Evolutionary conservation across 352 stramenopile species (phyloP), one percentile per base, ranked within the genome.

Genomic region (Blastocystis hominis): DNA sequence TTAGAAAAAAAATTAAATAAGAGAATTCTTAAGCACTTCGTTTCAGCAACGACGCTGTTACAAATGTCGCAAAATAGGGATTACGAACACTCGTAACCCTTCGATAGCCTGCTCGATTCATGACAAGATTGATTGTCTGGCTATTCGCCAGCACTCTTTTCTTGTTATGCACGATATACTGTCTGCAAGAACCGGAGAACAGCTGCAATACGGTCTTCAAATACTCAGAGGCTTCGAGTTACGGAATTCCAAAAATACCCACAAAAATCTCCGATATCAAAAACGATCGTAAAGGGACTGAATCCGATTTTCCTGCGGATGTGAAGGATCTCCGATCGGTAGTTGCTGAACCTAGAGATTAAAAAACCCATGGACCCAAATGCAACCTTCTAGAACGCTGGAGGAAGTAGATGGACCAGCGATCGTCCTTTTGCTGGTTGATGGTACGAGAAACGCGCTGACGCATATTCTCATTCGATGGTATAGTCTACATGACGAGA

Each of bases 191-290:
- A 1, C 50, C 10, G n/a, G 50, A 59, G 50, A 59, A 59, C n/a
- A 59, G 13, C 10, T 13, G 50, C 13, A 59, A n/a, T 20, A 20
- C n/a, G n/a, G 50, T 20, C n/a, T 59, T 59, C 10, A 59, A 20
- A 59, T 59, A 59, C 13, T 59, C 50, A 20, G 50, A 59, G 13
- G 50, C 50, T 59, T n/a, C 2, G 10, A 59, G 24, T 30, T 80
- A 46, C 62, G 6, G 7, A 61, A 10, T 1, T 1, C 9, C 20
- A 66, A 24, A 3, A 9, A 64, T 34, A 42, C 3, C n/a, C 15
- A 80, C 70, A 64, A 24, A 62, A 80, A 24, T 80, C 70, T 9
- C 70, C 70, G 13, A 80, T 24, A 62, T 80, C 70, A 38, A 80
- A 80, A 66, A 80, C 56, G 40, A 80, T 80, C 7, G 70, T 80